Percentiles rank a stretch among this genome's conserved stretches.
Conservation (phyloP, 2,329 filamentous ascomycete genomes). For the Fusarium denticulatum region DNA sequence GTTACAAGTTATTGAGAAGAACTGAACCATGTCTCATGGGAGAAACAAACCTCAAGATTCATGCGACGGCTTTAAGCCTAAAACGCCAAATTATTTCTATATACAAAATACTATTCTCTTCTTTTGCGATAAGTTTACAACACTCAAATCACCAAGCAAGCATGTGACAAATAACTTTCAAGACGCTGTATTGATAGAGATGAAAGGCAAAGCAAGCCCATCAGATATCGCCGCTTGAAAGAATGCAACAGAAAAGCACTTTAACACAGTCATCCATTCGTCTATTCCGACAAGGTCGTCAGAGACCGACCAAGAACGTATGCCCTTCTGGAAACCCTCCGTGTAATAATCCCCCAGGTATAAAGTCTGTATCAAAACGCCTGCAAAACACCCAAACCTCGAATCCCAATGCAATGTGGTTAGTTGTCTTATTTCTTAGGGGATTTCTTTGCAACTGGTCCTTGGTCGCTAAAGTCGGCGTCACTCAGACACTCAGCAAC, state of each 20-base stretch:
- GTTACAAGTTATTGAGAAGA: background rate
- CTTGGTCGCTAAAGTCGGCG: slow-evolving; percentile 46
- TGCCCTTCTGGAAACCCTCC: background rate
- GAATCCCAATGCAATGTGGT: background rate
- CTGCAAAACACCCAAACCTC: background rate
- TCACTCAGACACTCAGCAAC: slow-evolving; percentile 53
- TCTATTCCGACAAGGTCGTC: background rate
- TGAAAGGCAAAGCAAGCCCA: background rate
- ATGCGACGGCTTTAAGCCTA: background rate
- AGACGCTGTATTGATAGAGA: background rate
- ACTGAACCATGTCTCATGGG: background rate
- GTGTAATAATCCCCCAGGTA: slow-evolving; percentile 1
- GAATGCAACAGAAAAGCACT: background rate
- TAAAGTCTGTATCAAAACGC: slow-evolving; percentile 23
- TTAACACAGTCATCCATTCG: background rate
- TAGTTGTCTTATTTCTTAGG: slow-evolving; percentile 7
- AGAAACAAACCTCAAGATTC: background rate
- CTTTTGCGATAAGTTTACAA: background rate
- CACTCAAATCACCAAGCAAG: background rate
- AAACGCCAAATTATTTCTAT: no score
- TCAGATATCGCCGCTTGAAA: background rate
- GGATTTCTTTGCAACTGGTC: slow-evolving; percentile 16
- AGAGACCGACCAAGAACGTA: background rate
- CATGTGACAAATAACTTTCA: background rate
- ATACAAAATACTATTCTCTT: background rate